Base-by-base conservation (phyloP, 352 stramenopile genomes). In the Phytophthora boehmeriae region DNA sequence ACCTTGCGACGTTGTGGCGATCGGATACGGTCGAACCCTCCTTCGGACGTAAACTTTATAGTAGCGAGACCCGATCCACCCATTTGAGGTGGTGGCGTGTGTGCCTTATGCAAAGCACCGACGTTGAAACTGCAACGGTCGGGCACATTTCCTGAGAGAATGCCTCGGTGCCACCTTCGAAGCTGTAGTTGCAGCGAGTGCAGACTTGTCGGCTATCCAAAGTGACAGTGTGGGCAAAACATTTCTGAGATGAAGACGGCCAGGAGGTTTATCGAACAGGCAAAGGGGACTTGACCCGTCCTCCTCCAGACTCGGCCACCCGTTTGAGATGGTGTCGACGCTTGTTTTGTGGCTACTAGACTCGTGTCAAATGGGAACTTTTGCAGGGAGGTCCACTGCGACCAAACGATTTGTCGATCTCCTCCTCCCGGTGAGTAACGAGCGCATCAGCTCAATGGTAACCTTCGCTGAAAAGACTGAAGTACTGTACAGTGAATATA, bases 41-140 rank as follows among this genome's bases (percentile, higher is more conserved):
- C 25, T 30, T 30, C 25, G 6, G n/a, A n/a, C n/a, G 36, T 44
- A 27, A 8, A 30, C 25, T 8, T 3, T 30, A 6, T 6, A 30
- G 25, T 6, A 30, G 6, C 25, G 25, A 22, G 27, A 17, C n/a
- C 20, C 36, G 38, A 25, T 16, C 62, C 62, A 57, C 25, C 22
- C 28, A 59, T 35, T 70, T 53, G 38, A 68, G 63, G 36, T 68
- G 63, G 47, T 25, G n/a, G 32, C 39, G 39, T 30, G 25, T 30
- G 25, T 30, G 25, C 6, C 3, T 30, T 30, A 43, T 13, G 35
- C 13, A 42, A 38, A 13, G n/a, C 45, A 8, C 25, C 36, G 14
- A 65, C 61, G 55, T 59, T 39, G 58, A 59, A 17, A 71, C 63
- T 61, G 55, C 54, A 28, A 17, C 30, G 13, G 11, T 17, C 23